phyloP scores from a whole-genome alignment of 208 protist genomes.

The Leishmania guyanensis region DNA sequence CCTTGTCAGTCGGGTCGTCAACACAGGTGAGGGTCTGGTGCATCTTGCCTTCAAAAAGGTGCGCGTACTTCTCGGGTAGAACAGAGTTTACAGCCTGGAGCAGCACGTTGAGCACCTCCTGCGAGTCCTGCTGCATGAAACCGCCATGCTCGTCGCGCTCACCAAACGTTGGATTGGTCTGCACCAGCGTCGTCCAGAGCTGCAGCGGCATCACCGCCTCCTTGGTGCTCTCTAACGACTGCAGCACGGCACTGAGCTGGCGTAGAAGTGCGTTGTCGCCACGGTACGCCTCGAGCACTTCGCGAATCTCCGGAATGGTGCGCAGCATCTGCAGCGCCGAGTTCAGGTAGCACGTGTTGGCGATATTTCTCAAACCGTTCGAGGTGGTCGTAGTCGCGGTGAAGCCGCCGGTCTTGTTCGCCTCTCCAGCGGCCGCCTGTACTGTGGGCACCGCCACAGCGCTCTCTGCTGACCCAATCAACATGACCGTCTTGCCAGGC shows the following conservation, averaged over 20 bases:
- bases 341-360: conserved; percentile 93
- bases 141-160: conserved; percentile 61
- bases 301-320: conserved; percentile 67
- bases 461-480: conserved; percentile 72
- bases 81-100: conserved; percentile 39
- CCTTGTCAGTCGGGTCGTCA: conserved; percentile 48
- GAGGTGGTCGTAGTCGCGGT: conserved; percentile 13
- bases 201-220: conserved; percentile 45
- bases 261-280: conserved; percentile 43
- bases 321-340: conserved; percentile 83
- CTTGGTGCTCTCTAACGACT: conserved; percentile 40
- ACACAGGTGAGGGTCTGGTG: conserved; percentile 55
- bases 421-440: conserved; percentile 20
- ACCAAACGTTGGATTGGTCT: conserved; percentile 58
- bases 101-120: conserved; percentile 74
- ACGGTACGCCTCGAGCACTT: conserved; percentile 37
- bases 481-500: conserved; percentile 72
- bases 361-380: conserved; percentile 77
- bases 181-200: conserved; percentile 58
- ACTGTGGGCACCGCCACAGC: conserved; percentile 27
- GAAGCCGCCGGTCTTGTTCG: conserved; percentile 25
- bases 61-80: conserved; percentile 39
- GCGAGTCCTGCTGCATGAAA: conserved; percentile 87
- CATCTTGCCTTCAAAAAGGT: conserved; percentile 58
- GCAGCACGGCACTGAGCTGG: conserved; percentile 42